phyloP scores from a whole-genome alignment of 495 filamentous ascomycete genomes.

The Podospora pseudopauciseta region DNA sequence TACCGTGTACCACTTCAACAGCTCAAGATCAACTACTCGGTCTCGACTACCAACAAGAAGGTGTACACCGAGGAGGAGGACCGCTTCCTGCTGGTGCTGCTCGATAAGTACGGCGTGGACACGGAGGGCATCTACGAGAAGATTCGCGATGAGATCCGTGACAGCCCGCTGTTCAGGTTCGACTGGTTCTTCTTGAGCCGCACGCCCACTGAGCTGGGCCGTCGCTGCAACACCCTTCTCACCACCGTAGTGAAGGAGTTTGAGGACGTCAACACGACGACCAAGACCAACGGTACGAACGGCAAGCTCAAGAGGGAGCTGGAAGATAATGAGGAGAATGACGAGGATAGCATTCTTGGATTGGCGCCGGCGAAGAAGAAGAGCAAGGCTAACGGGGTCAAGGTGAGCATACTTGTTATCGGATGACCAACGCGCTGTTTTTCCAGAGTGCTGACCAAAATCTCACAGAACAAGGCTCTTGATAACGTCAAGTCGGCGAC shows the following conservation, averaged over 20 bases:
- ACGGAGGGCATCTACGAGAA: constrained; percentile 78
- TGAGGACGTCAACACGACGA: constrained; percentile 55
- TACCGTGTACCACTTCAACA: constrained; percentile 96
- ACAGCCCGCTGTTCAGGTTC: constrained; percentile 92
- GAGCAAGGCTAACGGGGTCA: constrained; percentile 70
- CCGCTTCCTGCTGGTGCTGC: constrained; percentile 87
- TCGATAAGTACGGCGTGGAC: constrained; percentile 86
- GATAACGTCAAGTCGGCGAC: constrained; percentile 57
- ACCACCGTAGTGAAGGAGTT: constrained; percentile 94
- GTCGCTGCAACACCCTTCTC: constrained; percentile 88
- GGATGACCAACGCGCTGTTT: background rate
- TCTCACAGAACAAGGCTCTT: constrained; percentile 56
- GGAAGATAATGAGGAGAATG: constrained; percentile 69
- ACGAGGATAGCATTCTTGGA: constrained; percentile 70
- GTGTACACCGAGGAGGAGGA: constrained; percentile 99
- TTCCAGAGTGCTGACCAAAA: constrained; percentile 21
- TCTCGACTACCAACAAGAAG: constrained; percentile 99
- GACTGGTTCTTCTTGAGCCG: constrained; percentile 98
- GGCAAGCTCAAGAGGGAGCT: constrained; percentile 72
- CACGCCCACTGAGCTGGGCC: constrained; percentile 86
- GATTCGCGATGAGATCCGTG: constrained; percentile 88
- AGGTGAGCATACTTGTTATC: constrained; percentile 40
- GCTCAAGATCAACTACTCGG: constrained; percentile 96
- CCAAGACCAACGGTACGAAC: constrained; percentile 58
- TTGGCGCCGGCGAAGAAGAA: constrained; percentile 88